Evolutionary conservation across 2,329 filamentous ascomycete genomes (phyloP).

Genomic region (Cordyceps cicadae): DNA sequence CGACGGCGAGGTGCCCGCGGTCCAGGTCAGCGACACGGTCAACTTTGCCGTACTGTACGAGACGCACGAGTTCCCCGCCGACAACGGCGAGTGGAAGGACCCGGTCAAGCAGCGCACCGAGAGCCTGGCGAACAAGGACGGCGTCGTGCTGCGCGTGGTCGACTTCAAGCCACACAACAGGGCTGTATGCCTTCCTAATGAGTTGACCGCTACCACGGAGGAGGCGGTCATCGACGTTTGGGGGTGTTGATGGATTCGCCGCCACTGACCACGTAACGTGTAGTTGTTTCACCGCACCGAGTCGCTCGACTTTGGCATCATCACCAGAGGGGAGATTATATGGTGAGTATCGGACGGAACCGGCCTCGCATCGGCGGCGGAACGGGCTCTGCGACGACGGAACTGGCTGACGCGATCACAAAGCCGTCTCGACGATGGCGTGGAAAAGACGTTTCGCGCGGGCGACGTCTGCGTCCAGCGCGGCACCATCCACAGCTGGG

Average conservation of each 20-base stretch:
- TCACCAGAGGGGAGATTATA: slow-evolving; percentile 15
- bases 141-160: slow-evolving; percentile 16
- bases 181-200: slow-evolving; percentile 8
- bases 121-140: slow-evolving; percentile 15
- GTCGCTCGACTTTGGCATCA: slow-evolving; percentile 18
- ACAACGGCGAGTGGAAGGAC: slow-evolving; percentile 17
- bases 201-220: neutral
- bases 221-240: neutral
- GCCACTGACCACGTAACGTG: neutral
- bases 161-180: slow-evolving; percentile 15
- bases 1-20: slow-evolving; percentile 11
- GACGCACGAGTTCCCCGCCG: slow-evolving; percentile 17
- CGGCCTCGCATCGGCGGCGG: too few species aligned
- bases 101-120: slow-evolving; percentile 13
- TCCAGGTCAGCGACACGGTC: slow-evolving; percentile 3
- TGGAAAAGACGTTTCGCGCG: slow-evolving; percentile 14
- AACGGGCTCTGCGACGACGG: too few species aligned
- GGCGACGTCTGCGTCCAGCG: slow-evolving; percentile 19
- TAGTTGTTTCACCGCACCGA: slow-evolving; percentile 18
- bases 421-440: slow-evolving; percentile 17
- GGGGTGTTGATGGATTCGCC: neutral
- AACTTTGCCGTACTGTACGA: slow-evolving; percentile 18
- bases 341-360: slow-evolving; percentile 10
- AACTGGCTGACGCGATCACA: too few species aligned
- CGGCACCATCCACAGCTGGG: slow-evolving; percentile 18